Base-by-base conservation (phyloP, 2,329 filamentous ascomycete species). In the Talaromyces amestolkiae region DNA sequence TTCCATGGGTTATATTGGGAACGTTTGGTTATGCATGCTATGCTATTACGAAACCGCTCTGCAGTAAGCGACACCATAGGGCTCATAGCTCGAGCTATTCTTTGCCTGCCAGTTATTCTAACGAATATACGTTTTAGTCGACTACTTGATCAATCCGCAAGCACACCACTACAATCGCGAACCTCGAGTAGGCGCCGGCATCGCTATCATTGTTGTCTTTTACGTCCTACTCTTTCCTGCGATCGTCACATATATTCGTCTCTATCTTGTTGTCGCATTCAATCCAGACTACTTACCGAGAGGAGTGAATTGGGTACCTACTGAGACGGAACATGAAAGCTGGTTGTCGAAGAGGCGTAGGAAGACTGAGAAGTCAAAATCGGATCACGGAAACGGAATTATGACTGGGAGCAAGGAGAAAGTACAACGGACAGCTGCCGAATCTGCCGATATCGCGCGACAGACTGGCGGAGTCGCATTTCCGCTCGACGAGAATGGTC, bases 281-380 rank as follows among this genome's bases (percentile, higher is more conserved):
- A 86, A 93, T 69, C 90, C 93, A 0, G 93, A 92, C 3, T 85
- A 92, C 63, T 84, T 93, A 0, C 89, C 91, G 0, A 84, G 90
- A 37, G 87, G 85, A n/a, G 77, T 56, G 15, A 19, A 53, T 3
- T 66, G 65, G 65, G 56, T 24, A 6, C 54, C 54, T 27, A 11
- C 45, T 4, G 47, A 61, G 11, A 22, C 37, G 11, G 65, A 66
- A 22, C 41, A 61, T 59, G 33, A 47, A 31, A 59, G 45, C 11
- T 49, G 51, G n/a, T 58, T 41, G 22, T 35, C 53, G 17, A 73
- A 69, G 66, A 72, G 61, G 68, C 72, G 63, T 61, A 70, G 56
- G 66, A 72, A 41, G 54, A 56, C 53, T 43, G 72, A 65, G 35
- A 69, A 54, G 58, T 73, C 69, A 68, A 70, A 67, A 66, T 37